phyloP scores from a whole-genome alignment of 2,329 filamentous ascomycete species.

The Nannizzia gypsea region DNA sequence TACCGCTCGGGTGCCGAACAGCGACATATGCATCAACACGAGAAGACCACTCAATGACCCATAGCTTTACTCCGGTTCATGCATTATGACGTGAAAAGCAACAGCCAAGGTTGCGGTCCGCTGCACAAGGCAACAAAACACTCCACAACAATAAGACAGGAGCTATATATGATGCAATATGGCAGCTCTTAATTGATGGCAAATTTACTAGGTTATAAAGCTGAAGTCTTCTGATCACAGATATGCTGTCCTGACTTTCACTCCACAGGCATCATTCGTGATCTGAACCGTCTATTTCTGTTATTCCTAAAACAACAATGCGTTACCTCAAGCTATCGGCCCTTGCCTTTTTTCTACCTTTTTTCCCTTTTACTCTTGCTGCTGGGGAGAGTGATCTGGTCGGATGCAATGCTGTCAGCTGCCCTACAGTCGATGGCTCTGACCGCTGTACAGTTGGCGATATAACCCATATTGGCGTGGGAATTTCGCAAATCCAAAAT shows the following conservation, averaged over 20 bases:
- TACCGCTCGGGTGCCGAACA: too few species aligned
- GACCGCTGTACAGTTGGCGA: background rate
- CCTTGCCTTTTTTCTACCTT: background rate
- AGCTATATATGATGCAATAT: background rate
- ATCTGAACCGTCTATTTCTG: background rate
- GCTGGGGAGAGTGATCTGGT: background rate
- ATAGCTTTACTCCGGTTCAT: background rate
- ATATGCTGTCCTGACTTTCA: background rate
- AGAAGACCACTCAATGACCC: background rate
- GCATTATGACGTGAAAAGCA: background rate
- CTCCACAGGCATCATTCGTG: too few species aligned
- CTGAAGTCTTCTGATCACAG: too few species aligned
- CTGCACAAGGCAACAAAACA: background rate
- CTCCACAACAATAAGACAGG: background rate
- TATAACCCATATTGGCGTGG: background rate
- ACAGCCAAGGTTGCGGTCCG: background rate
- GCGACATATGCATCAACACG: too few species aligned
- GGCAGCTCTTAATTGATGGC: background rate
- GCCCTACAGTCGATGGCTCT: background rate
- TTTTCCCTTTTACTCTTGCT: background rate
- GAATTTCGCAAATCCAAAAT: constrained; percentile 4
- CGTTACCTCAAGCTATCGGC: background rate
- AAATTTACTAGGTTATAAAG: background rate
- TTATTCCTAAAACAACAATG: background rate
- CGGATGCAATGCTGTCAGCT: background rate